phyloP scores from a whole-genome alignment of 176 grass and related monocot species.

The Carex parvula region DNA sequence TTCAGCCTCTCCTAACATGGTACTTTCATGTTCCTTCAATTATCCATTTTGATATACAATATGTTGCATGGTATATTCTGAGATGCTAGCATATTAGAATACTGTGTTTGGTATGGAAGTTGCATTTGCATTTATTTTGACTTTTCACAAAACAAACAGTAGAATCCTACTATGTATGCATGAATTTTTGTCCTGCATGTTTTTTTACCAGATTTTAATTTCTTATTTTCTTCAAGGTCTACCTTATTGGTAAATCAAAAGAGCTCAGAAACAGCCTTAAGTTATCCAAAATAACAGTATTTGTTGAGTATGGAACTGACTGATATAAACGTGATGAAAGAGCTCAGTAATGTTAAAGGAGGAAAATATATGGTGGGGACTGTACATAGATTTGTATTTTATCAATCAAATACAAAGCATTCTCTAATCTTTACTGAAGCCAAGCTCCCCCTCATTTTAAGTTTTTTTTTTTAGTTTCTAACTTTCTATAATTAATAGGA shows the following conservation, averaged over 20 bases:
- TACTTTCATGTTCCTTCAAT: neutral
- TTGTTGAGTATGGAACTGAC: neutral
- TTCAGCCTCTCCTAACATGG: slow-evolving; percentile 21
- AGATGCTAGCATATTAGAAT: neutral
- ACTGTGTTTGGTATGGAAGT: neutral
- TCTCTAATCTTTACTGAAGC: neutral
- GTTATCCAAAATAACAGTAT: neutral
- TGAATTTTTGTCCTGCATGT: neutral
- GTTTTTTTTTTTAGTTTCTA: neutral
- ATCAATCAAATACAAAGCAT: no score
- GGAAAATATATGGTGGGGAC: neutral
- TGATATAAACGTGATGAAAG: neutral
- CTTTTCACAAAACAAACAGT: neutral
- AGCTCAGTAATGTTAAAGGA: neutral
- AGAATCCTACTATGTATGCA: neutral
- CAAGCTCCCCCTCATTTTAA: neutral
- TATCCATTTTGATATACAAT: neutral
- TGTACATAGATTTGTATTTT: no score
- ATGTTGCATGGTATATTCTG: neutral
- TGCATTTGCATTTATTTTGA: neutral
- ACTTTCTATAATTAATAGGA: neutral
- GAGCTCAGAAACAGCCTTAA: neutral
- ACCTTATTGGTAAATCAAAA: neutral
- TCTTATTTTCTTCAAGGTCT: neutral
- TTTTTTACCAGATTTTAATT: neutral